These are phyloP conservation scores for Avicennia marina DNA, from an alignment of 257 asterid genomes.

Conservation along the genomic window DNA sequence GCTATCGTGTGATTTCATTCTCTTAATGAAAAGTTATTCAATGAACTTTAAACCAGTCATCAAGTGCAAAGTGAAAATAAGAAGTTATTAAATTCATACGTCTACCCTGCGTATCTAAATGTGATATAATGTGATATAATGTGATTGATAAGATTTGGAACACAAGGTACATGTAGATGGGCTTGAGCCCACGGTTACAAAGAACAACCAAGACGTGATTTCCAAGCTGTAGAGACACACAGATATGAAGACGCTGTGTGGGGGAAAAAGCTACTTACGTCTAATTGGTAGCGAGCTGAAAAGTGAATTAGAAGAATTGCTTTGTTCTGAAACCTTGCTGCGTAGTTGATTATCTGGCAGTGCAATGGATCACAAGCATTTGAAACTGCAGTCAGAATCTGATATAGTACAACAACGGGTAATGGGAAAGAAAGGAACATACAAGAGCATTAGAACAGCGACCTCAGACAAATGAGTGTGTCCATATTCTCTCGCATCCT, in stretches of 20 bases:
- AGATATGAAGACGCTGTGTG: conserved; percentile 4
- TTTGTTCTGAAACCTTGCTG: conserved; percentile 75
- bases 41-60: too few species aligned
- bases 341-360: conserved; percentile 56
- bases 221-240: not conserved
- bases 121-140: too few species aligned
- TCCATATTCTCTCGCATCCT: conserved; percentile 78
- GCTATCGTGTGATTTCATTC: too few species aligned
- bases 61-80: too few species aligned
- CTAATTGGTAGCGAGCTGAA: conserved; percentile 88
- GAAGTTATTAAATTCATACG: too few species aligned
- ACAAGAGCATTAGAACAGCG: not conserved
- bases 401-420: not conserved
- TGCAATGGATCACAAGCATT: conserved; percentile 5
- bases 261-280: conserved; percentile 45
- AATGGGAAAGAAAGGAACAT: not conserved
- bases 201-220: not conserved
- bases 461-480: conserved; percentile 98
- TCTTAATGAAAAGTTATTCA: too few species aligned
- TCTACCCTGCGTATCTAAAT: too few species aligned
- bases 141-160: too few species aligned
- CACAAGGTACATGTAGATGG: too few species aligned
- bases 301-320: conserved; percentile 93
- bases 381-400: conserved; percentile 11
- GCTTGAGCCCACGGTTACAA: not conserved